Evolutionary conservation across 2,329 filamentous ascomycete genomes (phyloP).

Genomic region (Shiraia sp.): DNA sequence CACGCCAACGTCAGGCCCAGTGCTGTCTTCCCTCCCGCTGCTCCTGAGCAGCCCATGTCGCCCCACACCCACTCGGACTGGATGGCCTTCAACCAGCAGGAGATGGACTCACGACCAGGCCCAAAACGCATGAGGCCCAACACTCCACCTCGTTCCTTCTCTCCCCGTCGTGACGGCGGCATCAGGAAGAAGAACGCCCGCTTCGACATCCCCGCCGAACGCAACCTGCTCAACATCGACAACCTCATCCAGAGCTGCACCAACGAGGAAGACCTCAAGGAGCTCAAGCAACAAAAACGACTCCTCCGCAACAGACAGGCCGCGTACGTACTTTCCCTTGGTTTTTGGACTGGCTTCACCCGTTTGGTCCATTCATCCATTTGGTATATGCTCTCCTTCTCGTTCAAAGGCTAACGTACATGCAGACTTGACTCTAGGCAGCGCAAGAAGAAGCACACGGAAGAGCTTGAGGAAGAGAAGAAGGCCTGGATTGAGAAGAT

Average conservation of each 20-base stretch:
- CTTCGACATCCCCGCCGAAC: conserved; percentile 93
- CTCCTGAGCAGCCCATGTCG: conserved; percentile 57
- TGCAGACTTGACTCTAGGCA: conserved; percentile 89
- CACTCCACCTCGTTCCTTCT: conserved; percentile 73
- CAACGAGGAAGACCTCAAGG: conserved; percentile 92
- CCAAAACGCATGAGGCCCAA: conserved; percentile 65
- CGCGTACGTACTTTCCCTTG: conserved; percentile 66
- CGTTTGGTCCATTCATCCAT: conserved; percentile 32
- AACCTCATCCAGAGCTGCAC: conserved; percentile 84
- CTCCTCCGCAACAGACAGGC: conserved; percentile 93
- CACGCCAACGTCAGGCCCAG: conserved; percentile 50
- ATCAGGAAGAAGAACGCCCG: conserved; percentile 99
- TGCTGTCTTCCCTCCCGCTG: conserved; percentile 53
- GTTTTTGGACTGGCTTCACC: conserved; percentile 48
- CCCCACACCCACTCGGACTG: conserved; percentile 65
- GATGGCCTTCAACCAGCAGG: conserved; percentile 55
- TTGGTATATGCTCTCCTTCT: conserved; percentile 35
- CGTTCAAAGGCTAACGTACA: conserved; percentile 42
- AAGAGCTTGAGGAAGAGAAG: conserved; percentile 95
- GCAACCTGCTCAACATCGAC: conserved; percentile 94
- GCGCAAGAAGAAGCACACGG: conserved; percentile 97
- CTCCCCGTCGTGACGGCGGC: conserved; percentile 78
- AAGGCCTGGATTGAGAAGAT: conserved; percentile 83
- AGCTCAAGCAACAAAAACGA: conserved; percentile 97
- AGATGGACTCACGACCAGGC: conserved; percentile 54